A percentile compares a stretch with the other conserved stretches of the same genome.
phyloP scores from a whole-genome alignment of 805 yeast species.

The Pichia cabralensis region DNA sequence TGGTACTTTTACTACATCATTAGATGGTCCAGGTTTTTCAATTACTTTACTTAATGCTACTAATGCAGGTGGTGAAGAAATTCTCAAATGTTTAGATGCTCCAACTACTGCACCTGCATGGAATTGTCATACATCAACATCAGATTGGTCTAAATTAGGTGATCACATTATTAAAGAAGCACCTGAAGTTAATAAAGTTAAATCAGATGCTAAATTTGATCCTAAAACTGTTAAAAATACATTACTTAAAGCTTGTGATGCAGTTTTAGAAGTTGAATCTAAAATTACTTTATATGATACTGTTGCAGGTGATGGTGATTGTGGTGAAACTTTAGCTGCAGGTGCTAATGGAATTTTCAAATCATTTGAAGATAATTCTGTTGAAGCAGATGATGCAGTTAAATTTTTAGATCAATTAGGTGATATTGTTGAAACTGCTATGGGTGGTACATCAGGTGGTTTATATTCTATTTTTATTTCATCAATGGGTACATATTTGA shows the following conservation, averaged over 20 bases:
- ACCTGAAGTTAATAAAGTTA: slow-evolving; percentile 11
- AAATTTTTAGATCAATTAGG: slow-evolving; percentile 62
- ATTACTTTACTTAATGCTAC: slow-evolving; percentile 70
- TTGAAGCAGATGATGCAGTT: slow-evolving; percentile 40
- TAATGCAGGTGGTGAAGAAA: slow-evolving; percentile 34
- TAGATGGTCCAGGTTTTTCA: slow-evolving; percentile 88
- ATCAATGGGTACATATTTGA: slow-evolving; percentile 50
- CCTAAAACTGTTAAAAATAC: slow-evolving; percentile 23
- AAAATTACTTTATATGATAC: slow-evolving; percentile 78
- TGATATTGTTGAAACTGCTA: slow-evolving; percentile 70
- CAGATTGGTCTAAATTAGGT: slow-evolving; percentile 13
- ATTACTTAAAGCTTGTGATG: slow-evolving; percentile 40
- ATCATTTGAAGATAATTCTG: slow-evolving; percentile 32
- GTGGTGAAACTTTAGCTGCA: slow-evolving; percentile 81
- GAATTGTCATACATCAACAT: slow-evolving; percentile 36
- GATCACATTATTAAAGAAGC: slow-evolving; percentile 20
- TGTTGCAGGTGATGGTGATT: slow-evolving; percentile 93
- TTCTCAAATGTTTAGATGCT: slow-evolving; percentile 52
- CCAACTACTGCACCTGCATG: slow-evolving; percentile 80
- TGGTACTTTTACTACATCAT: slow-evolving; percentile 80
- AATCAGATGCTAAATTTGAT: slow-evolving; percentile 22
- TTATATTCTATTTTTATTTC: slow-evolving; percentile 77
- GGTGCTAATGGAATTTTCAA: slow-evolving; percentile 69
- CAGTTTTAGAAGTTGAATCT: slow-evolving; percentile 60
- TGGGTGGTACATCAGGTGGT: slow-evolving; percentile 98